Evolutionary conservation across 2,329 filamentous ascomycete species (phyloP), one percentile per base, ranked within the genome.

Genomic region (Colletotrichum ledebouriae): DNA sequence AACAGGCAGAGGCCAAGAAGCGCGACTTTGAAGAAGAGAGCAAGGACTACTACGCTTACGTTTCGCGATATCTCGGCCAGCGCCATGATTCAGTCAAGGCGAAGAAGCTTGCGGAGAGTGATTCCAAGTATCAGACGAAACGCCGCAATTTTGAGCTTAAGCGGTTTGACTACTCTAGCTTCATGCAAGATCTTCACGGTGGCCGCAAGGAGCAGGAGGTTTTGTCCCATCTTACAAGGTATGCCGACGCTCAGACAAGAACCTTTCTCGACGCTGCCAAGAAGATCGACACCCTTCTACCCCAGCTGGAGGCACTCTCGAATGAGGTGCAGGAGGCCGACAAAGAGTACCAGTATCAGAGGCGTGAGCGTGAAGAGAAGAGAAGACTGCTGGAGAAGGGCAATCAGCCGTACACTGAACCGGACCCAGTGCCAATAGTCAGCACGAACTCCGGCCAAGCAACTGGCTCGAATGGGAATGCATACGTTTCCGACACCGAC

Each of bases 181-280:
- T 98, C 76, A 97, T 99, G 93, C 95, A 98, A 75, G 96, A 99
- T 82, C 85, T 99, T n/a, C 96, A 98, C 71, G 96, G 96, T 34
- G 96, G 96, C n/a, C 91, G 96, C 71, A 99, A 98, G 78, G 96
- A 99, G 75, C 96, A 98, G 76, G 96, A 99, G 78, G 93, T 99
- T 4, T 81, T 99, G 34, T 98, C 95, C 1, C 93, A 98, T 76
- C 85, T 99, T 37, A 99, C 96, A 2, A 95, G 92, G 76, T 99
- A 94, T 77, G 97, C 97, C 10, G 94, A 97, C 77, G 89, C 91
- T 3, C 96, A 99, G 76, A 93, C 96, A 15, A 91, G 89, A 74
- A 90, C 88, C 67, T 98, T 97, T 75, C 83, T 98, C 59, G 83
- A 87, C 1, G 92, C 94, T 0, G 92, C 95, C 12, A 94, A 94